Percentiles rank a stretch among this genome's conserved stretches.
Conservation (phyloP, 208 protist genomes). For the Balamuthia mandrillaris region DNA sequence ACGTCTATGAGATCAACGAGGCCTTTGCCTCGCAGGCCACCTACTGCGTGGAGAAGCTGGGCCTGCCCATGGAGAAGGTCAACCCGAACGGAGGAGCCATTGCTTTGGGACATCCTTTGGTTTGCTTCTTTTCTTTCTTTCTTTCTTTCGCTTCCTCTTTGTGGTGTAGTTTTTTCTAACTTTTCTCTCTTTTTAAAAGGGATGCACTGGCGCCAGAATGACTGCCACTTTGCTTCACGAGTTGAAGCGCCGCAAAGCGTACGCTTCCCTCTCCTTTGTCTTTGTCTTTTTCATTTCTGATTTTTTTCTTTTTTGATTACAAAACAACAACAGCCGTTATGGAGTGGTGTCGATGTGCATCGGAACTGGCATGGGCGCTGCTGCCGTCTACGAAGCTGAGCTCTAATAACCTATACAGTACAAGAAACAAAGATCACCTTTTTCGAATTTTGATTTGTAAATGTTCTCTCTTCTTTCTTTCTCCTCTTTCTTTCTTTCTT, state of each 20-base stretch:
- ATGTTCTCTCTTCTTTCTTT: too few relatives aligned
- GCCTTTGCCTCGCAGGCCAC: conserved; percentile 34
- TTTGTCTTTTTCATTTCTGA: not conserved
- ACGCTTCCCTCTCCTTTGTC: not conserved
- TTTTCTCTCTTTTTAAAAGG: conserved; percentile 59
- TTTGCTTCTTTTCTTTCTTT: not conserved
- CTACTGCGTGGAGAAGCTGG: conserved; percentile 38
- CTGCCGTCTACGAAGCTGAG: too few relatives aligned
- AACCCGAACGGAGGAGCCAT: conserved; percentile 75
- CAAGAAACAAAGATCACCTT: too few relatives aligned
- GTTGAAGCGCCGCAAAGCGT: conserved; percentile 38
- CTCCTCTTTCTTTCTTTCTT: too few relatives aligned
- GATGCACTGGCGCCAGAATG: conserved; percentile 64
- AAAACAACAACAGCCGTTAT: not conserved
- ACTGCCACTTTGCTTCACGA: conserved; percentile 59
- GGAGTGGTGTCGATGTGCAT: conserved; percentile 64
- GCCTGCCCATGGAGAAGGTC: conserved; percentile 42
- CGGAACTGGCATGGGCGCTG: conserved; percentile 48
- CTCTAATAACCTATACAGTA: too few relatives aligned
- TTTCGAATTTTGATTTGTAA: too few relatives aligned
- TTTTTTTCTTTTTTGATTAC: not conserved
- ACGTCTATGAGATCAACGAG: conserved; percentile 75
- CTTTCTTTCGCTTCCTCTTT: not conserved
- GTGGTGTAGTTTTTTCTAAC: conserved; percentile 34
- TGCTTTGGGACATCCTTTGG: conserved; percentile 63